These are phyloP conservation scores for Pisolithus orientalis DNA, from an alignment of 768 basidiomycete species.

Conservation along the genomic window DNA sequence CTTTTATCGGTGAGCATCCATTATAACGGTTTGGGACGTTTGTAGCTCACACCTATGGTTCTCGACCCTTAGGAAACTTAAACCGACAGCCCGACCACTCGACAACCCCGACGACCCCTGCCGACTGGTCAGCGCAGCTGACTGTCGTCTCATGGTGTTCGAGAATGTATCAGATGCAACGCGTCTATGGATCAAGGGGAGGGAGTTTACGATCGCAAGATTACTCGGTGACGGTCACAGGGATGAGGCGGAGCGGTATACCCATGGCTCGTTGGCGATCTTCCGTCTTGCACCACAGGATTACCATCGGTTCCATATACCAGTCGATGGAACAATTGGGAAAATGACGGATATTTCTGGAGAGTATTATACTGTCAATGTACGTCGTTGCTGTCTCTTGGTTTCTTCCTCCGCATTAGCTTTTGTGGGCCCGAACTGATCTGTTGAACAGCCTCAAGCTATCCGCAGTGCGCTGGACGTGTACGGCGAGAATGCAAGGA, in stretches of 20 bases:
- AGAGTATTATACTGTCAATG: slow-evolving; percentile 96
- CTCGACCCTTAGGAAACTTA: slow-evolving; percentile 64
- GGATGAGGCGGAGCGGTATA: slow-evolving; percentile 60
- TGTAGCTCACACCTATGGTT: not conserved
- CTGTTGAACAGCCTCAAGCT: slow-evolving; percentile 68
- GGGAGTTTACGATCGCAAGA: slow-evolving; percentile 78
- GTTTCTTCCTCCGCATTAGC: not conserved
- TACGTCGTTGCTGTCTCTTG: slow-evolving; percentile 27
- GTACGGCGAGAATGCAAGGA: slow-evolving; percentile 90
- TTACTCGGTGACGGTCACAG: slow-evolving; percentile 78
- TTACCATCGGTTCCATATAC: slow-evolving; percentile 90
- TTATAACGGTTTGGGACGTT: not conserved
- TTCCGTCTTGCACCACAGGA: slow-evolving; percentile 93
- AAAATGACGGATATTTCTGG: slow-evolving; percentile 78
- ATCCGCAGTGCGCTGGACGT: slow-evolving; percentile 87
- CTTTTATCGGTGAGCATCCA: slow-evolving; percentile 57
- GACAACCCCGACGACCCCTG: slow-evolving; percentile 67
- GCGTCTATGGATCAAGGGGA: slow-evolving; percentile 92
- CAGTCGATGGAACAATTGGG: slow-evolving; percentile 81
- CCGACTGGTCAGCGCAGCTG: slow-evolving; percentile 83
- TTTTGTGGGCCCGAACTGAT: not conserved
- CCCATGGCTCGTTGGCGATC: slow-evolving; percentile 79
- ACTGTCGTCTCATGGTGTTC: slow-evolving; percentile 95
- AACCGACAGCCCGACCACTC: slow-evolving; percentile 70
- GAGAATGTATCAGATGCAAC: slow-evolving; percentile 83